Evolutionary conservation across 1,139 yeast genomes (phyloP).

Genomic region (Pneumocystis wakefieldiae): DNA sequence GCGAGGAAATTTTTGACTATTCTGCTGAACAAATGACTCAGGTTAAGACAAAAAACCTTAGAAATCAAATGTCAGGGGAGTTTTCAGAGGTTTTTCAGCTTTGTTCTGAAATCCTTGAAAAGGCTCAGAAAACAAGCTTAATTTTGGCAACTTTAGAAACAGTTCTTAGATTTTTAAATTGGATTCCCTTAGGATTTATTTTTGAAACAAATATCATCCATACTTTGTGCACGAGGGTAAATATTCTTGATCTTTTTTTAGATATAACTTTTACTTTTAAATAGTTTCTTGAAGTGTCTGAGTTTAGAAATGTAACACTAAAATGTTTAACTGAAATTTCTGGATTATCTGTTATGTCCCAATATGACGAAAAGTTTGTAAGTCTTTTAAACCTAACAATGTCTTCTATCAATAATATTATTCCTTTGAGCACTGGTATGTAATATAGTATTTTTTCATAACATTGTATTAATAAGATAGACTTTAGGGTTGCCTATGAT

Average conservation of each 20-base stretch:
- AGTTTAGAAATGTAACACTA: conserved; percentile 68
- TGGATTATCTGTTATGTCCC: conserved; percentile 41
- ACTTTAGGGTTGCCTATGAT: conserved; percentile 57
- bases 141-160: conserved; percentile 76
- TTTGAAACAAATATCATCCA: conserved; percentile 73
- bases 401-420: conserved; percentile 52
- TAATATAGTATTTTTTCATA: not conserved
- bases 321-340: conserved; percentile 90
- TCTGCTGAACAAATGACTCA: conserved; percentile 93
- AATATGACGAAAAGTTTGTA: conserved; percentile 55
- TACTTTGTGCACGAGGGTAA: conserved; percentile 41
- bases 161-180: conserved; percentile 69
- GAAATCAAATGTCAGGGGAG: conserved; percentile 72
- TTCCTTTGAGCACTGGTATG: conserved; percentile 46
- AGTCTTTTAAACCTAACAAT: conserved; percentile 58
- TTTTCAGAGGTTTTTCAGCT: conserved; percentile 85
- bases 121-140: conserved; percentile 67
- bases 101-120: conserved; percentile 84
- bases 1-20: conserved; percentile 92
- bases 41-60: conserved; percentile 74
- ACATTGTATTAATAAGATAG: conserved; percentile 18
- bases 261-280: not conserved
- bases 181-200: conserved; percentile 85
- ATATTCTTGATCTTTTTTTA: not conserved
- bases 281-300: conserved; percentile 58